Evolutionary conservation across 495 filamentous ascomycete species (phyloP), one percentile per base, ranked within the genome.

Genomic region (Articulospora tetracladia): DNA sequence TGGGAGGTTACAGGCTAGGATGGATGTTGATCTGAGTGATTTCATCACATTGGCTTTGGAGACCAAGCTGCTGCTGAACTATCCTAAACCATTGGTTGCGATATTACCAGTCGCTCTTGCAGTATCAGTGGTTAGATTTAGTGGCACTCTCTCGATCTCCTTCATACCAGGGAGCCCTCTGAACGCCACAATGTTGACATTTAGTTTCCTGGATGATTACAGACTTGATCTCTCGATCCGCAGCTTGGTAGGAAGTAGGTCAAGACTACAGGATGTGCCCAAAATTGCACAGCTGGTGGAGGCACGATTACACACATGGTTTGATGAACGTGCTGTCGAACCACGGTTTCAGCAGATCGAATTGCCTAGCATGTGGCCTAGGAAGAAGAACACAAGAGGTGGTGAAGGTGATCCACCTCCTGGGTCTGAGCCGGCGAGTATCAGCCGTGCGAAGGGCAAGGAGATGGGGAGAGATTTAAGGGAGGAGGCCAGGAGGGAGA

Each of bases 221-320:
- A 80, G 93, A 2, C 85, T 98, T 17, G 94, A 98, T 68, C 87
- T 98, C 41, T 90, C 86, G 11, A 91, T 97, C 26, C 86, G 92
- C 50, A 94, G 90, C 41, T 83, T 98, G 23, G 86, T 98, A n/a
- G 94, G 94, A 28, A 93, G 89, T 28, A 85, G 95, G 27, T 91
- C 87, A 34, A 78, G 95, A 20, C 76, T 98, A 12, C 93, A 97
- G 70, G 95, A 98, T 74, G 91, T 98, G 13, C 94, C 94, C 12
- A 98, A 98, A 71, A 95, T 98, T 52, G 95, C 95, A 0, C 92
- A 97, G 69, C 80, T 98, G 2, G 87, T 98, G 39, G 94, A 98
- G 73, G 86, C 86, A 4, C 82, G 93, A 8, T 80, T 98, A 7
- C 94, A 98, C 69, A 85, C 88, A 25, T 98, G 94, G 94, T 97